phyloP scores from a whole-genome alignment of 1,284 basidiomycete genomes.

The Sporisorium reilianum region DNA sequence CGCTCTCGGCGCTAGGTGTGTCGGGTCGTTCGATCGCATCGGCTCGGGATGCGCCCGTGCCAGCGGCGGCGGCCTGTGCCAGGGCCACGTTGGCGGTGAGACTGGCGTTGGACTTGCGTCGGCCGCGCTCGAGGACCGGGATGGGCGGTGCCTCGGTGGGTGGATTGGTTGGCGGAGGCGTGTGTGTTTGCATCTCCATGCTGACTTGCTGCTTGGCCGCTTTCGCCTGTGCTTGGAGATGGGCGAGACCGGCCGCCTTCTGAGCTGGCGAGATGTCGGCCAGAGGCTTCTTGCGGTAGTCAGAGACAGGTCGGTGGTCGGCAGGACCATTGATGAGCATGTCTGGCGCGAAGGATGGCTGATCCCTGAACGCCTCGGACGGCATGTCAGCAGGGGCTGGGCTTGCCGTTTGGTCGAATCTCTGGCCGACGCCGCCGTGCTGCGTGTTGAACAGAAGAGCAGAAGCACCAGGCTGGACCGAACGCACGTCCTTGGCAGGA shows the following conservation, averaged over 20 bases:
- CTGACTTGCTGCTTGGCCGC: slow-evolving; percentile 18
- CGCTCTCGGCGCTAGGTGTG: slow-evolving; percentile 43
- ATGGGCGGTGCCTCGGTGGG: slow-evolving; percentile 33
- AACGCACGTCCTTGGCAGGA: slow-evolving; percentile 25
- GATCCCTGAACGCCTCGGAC: slow-evolving; percentile 16
- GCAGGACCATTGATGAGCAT: slow-evolving; percentile 37
- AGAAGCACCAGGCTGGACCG: neutral
- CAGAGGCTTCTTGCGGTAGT: slow-evolving; percentile 57
- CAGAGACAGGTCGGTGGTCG: slow-evolving; percentile 52
- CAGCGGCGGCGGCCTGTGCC: slow-evolving; percentile 25
- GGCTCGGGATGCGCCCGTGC: neutral
- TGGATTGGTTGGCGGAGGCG: slow-evolving; percentile 21
- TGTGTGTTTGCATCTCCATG: slow-evolving; percentile 12
- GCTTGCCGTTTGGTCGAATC: neutral
- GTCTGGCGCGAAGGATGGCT: slow-evolving; percentile 14
- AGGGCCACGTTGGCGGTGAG: slow-evolving; percentile 40
- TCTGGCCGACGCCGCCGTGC: slow-evolving; percentile 8
- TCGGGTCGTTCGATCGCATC: slow-evolving; percentile 21
- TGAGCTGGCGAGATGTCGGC: slow-evolving; percentile 49
- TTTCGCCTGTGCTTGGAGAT: slow-evolving; percentile 41
- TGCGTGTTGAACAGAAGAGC: neutral
- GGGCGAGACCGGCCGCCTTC: slow-evolving; percentile 46
- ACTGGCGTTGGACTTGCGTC: slow-evolving; percentile 48
- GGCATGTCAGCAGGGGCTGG: slow-evolving; percentile 44
- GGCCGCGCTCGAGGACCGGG: slow-evolving; percentile 35